phyloP scores from a whole-genome alignment of 2,329 filamentous ascomycete species.

The Penicillium sp. region DNA sequence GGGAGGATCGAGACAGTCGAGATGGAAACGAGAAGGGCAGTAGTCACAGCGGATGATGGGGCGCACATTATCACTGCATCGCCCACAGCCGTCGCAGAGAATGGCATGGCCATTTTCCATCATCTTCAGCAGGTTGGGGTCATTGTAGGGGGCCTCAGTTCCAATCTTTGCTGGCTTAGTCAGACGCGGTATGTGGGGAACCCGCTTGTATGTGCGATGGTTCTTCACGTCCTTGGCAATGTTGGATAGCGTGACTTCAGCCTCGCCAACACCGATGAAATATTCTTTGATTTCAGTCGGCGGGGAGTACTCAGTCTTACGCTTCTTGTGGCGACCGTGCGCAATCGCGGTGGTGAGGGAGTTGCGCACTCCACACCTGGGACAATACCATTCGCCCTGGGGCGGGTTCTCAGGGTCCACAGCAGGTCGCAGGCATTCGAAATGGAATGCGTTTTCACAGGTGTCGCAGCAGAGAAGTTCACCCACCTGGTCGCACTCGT shows the following conservation, averaged over 20 bases:
- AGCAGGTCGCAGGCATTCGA: constrained; percentile 82
- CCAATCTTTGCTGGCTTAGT: constrained; percentile 24
- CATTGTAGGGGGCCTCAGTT: constrained; percentile 26
- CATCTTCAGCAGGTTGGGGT: constrained; percentile 52
- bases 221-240: constrained; percentile 10
- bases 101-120: constrained; percentile 72
- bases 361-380: constrained; percentile 57
- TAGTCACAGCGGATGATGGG: constrained; percentile 84
- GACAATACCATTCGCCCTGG: constrained; percentile 81
- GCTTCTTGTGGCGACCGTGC: constrained; percentile 65
- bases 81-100: constrained; percentile 75
- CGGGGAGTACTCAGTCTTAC: constrained; percentile 69
- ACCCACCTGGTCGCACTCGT: constrained; percentile 79
- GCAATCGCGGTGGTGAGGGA: constrained; percentile 66
- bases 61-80: constrained; percentile 62
- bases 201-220: constrained; percentile 19
- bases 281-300: constrained; percentile 70
- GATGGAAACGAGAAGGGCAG: constrained; percentile 82
- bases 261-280: constrained; percentile 76
- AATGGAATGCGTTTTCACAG: constrained; percentile 87
- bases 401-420: constrained; percentile 64
- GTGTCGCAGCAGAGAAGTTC: constrained; percentile 92
- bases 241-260: no score
- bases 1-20: constrained; percentile 88
- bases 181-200: constrained; percentile 27